Conservation (phyloP, 257 asterid genomes). For the Salvia splendens region DNA sequence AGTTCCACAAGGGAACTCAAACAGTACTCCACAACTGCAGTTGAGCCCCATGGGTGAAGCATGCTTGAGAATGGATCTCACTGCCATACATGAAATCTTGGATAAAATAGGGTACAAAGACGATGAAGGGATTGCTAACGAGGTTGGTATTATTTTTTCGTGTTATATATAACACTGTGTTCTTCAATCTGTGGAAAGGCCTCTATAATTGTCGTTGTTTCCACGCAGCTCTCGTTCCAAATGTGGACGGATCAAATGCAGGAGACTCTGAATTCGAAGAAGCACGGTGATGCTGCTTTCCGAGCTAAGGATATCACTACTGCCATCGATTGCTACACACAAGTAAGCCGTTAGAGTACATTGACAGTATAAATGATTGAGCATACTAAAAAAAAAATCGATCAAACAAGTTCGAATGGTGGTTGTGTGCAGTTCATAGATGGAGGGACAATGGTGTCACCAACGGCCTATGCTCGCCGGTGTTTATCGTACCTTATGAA, state of each 20-base stretch:
- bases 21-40: conserved; percentile 36
- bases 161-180: neutral
- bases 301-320: conserved; percentile 74
- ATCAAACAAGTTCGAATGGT: neutral
- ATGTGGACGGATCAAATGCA: conserved; percentile 95
- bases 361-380: neutral
- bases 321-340: conserved; percentile 76
- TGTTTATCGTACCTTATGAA: conserved; percentile 76
- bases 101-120: conserved; percentile 79
- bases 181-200: neutral
- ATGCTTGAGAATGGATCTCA: conserved; percentile 81
- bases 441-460: conserved; percentile 84
- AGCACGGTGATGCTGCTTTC: conserved; percentile 88
- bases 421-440: conserved; percentile 66
- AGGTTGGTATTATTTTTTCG: conserved; percentile 42
- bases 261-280: conserved; percentile 76
- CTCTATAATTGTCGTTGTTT: conserved; percentile 11
- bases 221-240: conserved; percentile 75
- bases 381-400: too few species aligned
- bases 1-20: conserved; percentile 52
- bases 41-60: conserved; percentile 89
- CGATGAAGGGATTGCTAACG: conserved; percentile 85
- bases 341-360: conserved; percentile 38
- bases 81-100: conserved; percentile 81
- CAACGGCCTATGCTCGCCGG: conserved; percentile 72